These are phyloP conservation scores for Sporopachydermia cereana DNA, from an alignment of 1,139 yeast genomes.

Conservation along the genomic window DNA sequence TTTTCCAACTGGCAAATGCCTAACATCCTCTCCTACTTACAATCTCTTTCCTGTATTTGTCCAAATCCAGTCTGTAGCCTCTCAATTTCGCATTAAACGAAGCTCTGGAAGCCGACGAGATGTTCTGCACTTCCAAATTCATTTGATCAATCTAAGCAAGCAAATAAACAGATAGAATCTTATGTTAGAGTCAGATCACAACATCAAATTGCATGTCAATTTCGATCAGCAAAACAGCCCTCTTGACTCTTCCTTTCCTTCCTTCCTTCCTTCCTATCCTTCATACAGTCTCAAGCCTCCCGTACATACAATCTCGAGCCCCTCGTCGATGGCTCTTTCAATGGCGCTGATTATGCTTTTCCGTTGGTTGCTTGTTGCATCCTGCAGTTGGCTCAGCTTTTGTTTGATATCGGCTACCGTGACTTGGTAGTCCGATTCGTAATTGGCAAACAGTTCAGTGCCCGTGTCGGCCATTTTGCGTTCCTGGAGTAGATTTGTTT, in stretches of 20 bases:
- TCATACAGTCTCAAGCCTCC: too few species aligned
- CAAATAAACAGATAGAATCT: too few species aligned
- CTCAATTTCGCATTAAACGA: constrained; percentile 61
- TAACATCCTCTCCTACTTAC: constrained; percentile 17
- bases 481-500: too few species aligned
- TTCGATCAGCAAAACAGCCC: neutral
- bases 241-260: too few species aligned
- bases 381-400: constrained; percentile 47
- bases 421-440: constrained; percentile 66
- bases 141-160: constrained; percentile 58
- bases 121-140: constrained; percentile 68
- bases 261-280: too few species aligned
- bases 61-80: constrained; percentile 51
- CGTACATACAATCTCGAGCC: constrained; percentile 46
- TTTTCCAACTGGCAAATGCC: constrained; percentile 11
- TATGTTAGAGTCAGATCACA: too few species aligned
- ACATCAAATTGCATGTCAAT: neutral
- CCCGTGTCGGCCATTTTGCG: constrained; percentile 1
- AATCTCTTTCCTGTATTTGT: constrained; percentile 41
- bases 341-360: constrained; percentile 43
- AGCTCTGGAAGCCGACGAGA: constrained; percentile 61
- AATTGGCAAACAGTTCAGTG: constrained; percentile 49
- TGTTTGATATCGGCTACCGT: constrained; percentile 61
- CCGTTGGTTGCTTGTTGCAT: constrained; percentile 39
- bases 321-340: constrained; percentile 65